phyloP scores from a whole-genome alignment of 345 rosid species.

The Stellera chamaejasme region DNA sequence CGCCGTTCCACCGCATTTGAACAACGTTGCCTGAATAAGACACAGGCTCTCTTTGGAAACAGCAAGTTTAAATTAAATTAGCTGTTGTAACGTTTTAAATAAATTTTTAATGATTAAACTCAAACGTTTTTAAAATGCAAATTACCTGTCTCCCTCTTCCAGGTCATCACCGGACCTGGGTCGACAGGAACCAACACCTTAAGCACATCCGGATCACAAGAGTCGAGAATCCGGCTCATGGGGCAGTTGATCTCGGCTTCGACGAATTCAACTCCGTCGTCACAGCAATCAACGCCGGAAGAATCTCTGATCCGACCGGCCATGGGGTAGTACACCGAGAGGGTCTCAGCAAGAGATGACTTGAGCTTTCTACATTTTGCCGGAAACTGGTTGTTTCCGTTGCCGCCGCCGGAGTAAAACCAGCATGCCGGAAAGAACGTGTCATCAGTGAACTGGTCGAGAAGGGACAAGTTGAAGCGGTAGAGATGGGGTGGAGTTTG shows the following conservation, averaged over 20 bases:
- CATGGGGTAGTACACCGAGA: background rate
- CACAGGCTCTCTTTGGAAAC: too few species aligned
- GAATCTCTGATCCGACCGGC: background rate
- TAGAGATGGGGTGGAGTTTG: background rate
- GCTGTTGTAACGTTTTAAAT: too few species aligned
- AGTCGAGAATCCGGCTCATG: too few species aligned
- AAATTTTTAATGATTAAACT: too few species aligned
- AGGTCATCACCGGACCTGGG: too few species aligned
- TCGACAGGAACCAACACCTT: too few species aligned
- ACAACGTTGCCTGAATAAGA: too few species aligned
- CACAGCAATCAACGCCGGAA: background rate
- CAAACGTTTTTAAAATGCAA: too few species aligned
- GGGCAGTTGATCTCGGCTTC: background rate
- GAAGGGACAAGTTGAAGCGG: background rate
- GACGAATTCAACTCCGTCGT: slow-evolving; percentile 4
- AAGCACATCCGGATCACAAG: too few species aligned
- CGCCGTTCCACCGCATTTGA: too few species aligned
- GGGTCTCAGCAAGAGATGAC: background rate
- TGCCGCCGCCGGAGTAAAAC: background rate
- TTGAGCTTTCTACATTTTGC: background rate
- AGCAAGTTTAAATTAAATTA: too few species aligned
- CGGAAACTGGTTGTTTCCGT: background rate
- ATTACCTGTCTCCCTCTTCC: too few species aligned
- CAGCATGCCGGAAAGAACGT: background rate
- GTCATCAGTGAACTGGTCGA: background rate